Evolutionary conservation across 495 filamentous ascomycete species (phyloP).

Genomic region (Penicillium bialowiezense): DNA sequence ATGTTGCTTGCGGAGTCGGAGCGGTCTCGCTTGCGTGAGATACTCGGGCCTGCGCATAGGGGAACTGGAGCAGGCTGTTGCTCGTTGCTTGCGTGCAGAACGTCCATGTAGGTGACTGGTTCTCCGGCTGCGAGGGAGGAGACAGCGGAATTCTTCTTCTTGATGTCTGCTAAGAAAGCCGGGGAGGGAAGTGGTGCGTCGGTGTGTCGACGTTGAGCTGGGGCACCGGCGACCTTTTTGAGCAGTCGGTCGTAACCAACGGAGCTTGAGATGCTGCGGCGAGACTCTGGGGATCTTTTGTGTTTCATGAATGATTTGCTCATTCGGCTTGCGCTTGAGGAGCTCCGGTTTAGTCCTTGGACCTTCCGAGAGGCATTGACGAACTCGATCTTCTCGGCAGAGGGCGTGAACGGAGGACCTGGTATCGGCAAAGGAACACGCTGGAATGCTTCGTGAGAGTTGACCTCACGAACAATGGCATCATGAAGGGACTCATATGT

Average conservation of each 20-base stretch:
- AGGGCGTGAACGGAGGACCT: conserved; percentile 39
- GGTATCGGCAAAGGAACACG: conserved; percentile 34
- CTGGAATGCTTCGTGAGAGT: conserved; percentile 47
- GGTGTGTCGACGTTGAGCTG: conserved; percentile 38
- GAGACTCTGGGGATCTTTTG: conserved; percentile 27
- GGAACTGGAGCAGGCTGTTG: conserved; percentile 4
- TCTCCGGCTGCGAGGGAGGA: conserved; percentile 9
- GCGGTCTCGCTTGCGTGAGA: conserved; percentile 8
- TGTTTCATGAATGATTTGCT: conserved; percentile 36
- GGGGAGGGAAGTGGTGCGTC: conserved; percentile 39
- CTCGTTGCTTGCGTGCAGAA: conserved; percentile 24
- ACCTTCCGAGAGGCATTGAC: conserved; percentile 5
- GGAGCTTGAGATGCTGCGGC: conserved; percentile 35
- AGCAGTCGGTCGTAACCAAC: conserved; percentile 21
- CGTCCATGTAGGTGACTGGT: conserved; percentile 37
- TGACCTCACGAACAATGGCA: conserved; percentile 47
- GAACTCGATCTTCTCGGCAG: conserved; percentile 24
- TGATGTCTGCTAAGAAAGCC: conserved; percentile 27
- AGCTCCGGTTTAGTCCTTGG: conserved; percentile 17
- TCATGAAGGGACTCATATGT: conserved; percentile 47
- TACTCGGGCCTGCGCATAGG: conserved; percentile 1
- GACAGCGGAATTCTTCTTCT: conserved; percentile 6
- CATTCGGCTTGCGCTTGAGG: conserved; percentile 20
- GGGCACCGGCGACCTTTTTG: conserved; percentile 15
- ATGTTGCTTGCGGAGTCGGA: conserved; percentile 18